Percentiles rank a stretch among this genome's conserved stretches.
These are phyloP conservation scores for Colletotrichum tamarilloi DNA, from an alignment of 2,329 filamentous ascomycete genomes.

Conservation along the genomic window DNA sequence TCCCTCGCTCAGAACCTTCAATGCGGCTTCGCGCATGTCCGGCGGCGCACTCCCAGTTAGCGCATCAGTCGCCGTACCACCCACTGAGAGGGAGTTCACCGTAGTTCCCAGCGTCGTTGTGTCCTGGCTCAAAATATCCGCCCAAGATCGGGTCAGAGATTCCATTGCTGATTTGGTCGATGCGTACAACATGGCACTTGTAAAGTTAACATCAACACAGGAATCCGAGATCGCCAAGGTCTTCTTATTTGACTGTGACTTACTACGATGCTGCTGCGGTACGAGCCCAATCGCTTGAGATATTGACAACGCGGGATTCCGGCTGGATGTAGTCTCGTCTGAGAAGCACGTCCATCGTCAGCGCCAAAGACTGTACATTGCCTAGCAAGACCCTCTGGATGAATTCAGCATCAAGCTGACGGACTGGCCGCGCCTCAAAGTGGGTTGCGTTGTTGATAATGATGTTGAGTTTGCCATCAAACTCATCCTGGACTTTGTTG, in stretches of 20 bases:
- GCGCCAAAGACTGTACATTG: slow-evolving; percentile 48
- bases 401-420: slow-evolving; percentile 41
- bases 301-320: slow-evolving; percentile 48
- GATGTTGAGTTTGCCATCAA: slow-evolving; percentile 44
- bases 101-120: slow-evolving; percentile 49
- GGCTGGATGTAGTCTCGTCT: slow-evolving; percentile 44
- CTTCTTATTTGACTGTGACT: neutral
- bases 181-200: slow-evolving; percentile 43
- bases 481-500: slow-evolving; percentile 38
- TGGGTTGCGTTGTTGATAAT: slow-evolving; percentile 46
- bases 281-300: slow-evolving; percentile 38
- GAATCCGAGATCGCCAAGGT: neutral
- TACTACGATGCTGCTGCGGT: neutral
- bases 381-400: slow-evolving; percentile 46
- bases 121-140: slow-evolving; percentile 48
- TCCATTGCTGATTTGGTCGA: slow-evolving; percentile 49
- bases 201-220: neutral
- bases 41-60: slow-evolving; percentile 44
- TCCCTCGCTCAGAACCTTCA: neutral
- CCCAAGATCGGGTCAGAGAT: slow-evolving; percentile 49
- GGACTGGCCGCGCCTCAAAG: slow-evolving; percentile 43
- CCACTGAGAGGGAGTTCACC: slow-evolving; percentile 46
- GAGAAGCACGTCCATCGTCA: slow-evolving; percentile 49
- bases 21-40: neutral
- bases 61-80: slow-evolving; percentile 47